Percentiles rank a stretch among this genome's conserved stretches.
phyloP scores from a whole-genome alignment of 2,329 filamentous ascomycete genomes.

The Aurifilum marmelostoma region DNA sequence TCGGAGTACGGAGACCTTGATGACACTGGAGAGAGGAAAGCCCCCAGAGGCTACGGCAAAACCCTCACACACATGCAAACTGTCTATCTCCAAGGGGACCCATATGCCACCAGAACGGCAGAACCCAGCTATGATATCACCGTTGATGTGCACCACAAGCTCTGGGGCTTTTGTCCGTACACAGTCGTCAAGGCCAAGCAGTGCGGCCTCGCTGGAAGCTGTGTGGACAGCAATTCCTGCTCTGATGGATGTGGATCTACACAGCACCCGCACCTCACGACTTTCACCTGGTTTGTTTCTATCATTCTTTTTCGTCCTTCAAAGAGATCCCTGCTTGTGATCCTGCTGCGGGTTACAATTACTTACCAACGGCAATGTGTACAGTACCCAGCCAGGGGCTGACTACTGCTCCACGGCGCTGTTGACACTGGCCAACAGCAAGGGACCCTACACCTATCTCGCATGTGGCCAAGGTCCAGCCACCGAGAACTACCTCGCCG shows the following conservation, averaged over 20 bases:
- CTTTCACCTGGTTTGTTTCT: neutral
- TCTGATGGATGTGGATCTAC: constrained; percentile 39
- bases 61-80: neutral
- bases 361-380: neutral
- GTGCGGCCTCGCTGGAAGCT: constrained; percentile 44
- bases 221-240: constrained; percentile 40
- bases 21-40: neutral
- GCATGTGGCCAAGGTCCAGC: constrained; percentile 38
- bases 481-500: constrained; percentile 29
- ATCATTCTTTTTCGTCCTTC: neutral
- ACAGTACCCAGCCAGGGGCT: constrained; percentile 1
- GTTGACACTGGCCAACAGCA: constrained; percentile 38
- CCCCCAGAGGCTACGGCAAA: neutral
- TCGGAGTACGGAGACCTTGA: neutral
- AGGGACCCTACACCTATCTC: constrained; percentile 41
- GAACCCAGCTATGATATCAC: neutral
- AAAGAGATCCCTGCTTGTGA: too few relatives aligned
- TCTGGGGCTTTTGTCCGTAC: constrained; percentile 25
- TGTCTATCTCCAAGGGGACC: neutral
- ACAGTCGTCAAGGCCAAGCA: constrained; percentile 41
- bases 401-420: constrained; percentile 41
- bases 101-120: neutral
- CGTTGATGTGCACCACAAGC: neutral
- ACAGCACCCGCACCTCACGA: constrained; percentile 19
- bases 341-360: too few relatives aligned